phyloP scores from a whole-genome alignment of 306 rosid genomes.

The Malus domestica region ASM211411v1 NC_041801.1:6661501-6662000 shows the following conservation, averaged over 20 bases:
- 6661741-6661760: conserved; percentile 47
- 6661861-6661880: conserved; percentile 52
- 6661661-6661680: too few relatives aligned
- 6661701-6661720: conserved; percentile 20
- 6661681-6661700: too few relatives aligned
- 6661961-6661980: conserved; percentile 48
- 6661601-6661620: too few relatives aligned
- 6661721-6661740: conserved; percentile 54
- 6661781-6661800: conserved; percentile 59
- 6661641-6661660: too few relatives aligned
- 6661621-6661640: too few relatives aligned
- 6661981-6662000: conserved; percentile 34
- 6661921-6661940: conserved; percentile 57
- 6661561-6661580: too few relatives aligned
- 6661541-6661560: too few relatives aligned
- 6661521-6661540: too few relatives aligned
- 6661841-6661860: conserved; percentile 49
- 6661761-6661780: conserved; percentile 55
- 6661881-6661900: conserved; percentile 41
- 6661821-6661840: conserved; percentile 43
- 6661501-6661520: too few relatives aligned
- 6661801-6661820: conserved; percentile 37
- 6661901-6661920: conserved; percentile 23
- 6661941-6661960: conserved; percentile 65
- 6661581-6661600: too few relatives aligned